Percentiles rank a stretch among this genome's conserved stretches.
These are phyloP conservation scores for Pyronema domesticum DNA, from an alignment of 495 filamentous ascomycete genomes.

Conservation along the genomic window DNA sequence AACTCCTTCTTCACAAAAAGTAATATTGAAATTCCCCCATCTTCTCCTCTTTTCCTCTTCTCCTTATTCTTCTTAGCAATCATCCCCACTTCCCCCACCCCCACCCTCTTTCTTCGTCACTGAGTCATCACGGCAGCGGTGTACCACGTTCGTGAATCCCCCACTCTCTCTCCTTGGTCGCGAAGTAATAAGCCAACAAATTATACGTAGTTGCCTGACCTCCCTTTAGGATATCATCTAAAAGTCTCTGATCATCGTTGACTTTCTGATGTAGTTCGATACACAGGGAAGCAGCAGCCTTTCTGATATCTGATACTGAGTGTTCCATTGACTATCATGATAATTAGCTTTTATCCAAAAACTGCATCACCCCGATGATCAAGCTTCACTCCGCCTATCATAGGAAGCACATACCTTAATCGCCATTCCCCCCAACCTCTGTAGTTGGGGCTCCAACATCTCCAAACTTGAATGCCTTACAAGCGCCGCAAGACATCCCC, in stretches of 20 bases:
- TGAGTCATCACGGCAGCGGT: no score
- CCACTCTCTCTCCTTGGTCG: conserved; percentile 29
- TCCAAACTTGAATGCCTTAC: conserved; percentile 14
- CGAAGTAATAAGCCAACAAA: conserved; percentile 69
- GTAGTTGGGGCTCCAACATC: conserved; percentile 15
- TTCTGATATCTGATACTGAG: conserved; percentile 57
- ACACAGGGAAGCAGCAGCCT: conserved; percentile 60
- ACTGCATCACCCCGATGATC: conserved; percentile 34
- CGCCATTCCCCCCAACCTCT: conserved; percentile 15
- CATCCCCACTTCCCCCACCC: no score
- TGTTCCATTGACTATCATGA: conserved; percentile 40
- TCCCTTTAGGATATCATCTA: conserved; percentile 46
- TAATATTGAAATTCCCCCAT: no score
- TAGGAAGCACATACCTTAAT: conserved; percentile 22
- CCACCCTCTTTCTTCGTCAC: no score
- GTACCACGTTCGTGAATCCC: no score
- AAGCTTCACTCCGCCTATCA: no score
- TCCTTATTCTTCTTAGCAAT: no score
- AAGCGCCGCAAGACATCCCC: conserved; percentile 16
- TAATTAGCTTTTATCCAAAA: conserved; percentile 7
- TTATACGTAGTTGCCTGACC: conserved; percentile 52
- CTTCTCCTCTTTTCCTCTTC: no score
- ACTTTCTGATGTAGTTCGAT: conserved; percentile 54
- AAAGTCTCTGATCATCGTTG: conserved; percentile 35
- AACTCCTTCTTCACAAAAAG: no score